Conservation (phyloP, 495 filamentous ascomycete species). For the Neurospora tetraspora region DNA sequence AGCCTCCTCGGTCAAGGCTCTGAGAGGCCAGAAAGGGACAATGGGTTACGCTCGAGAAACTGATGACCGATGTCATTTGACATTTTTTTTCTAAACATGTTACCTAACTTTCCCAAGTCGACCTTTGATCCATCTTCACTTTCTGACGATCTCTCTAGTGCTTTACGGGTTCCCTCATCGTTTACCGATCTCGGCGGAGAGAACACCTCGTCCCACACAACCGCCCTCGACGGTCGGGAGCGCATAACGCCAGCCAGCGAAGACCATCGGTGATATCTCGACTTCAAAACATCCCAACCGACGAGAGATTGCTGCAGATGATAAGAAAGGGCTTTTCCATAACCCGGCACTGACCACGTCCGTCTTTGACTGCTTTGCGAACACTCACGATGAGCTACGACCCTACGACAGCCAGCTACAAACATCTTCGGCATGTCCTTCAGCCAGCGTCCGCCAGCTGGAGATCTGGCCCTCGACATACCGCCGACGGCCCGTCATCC, state of each 20-base stretch:
- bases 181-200: not conserved
- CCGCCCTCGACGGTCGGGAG: not conserved
- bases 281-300: not conserved
- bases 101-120: too few species aligned
- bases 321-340: not conserved
- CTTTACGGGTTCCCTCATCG: not conserved
- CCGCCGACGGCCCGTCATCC: not conserved
- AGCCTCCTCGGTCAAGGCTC: not conserved
- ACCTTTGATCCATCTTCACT: not conserved
- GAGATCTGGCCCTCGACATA: not conserved
- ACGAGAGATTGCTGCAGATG: not conserved
- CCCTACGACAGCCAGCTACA: not conserved
- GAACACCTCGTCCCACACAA: not conserved
- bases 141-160: not conserved
- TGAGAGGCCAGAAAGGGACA: not conserved
- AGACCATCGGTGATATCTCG: not conserved
- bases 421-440: not conserved
- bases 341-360: not conserved
- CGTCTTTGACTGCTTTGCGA: not conserved
- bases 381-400: not conserved
- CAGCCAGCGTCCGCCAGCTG: not conserved
- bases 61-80: too few species aligned
- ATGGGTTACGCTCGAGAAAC: not conserved
- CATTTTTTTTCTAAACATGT: too few species aligned
- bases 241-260: not conserved